Evolutionary conservation across 2,329 filamentous ascomycete genomes (phyloP), one percentile per base, ranked within the genome.

Genomic region (Cyphellophora attinorum): DNA sequence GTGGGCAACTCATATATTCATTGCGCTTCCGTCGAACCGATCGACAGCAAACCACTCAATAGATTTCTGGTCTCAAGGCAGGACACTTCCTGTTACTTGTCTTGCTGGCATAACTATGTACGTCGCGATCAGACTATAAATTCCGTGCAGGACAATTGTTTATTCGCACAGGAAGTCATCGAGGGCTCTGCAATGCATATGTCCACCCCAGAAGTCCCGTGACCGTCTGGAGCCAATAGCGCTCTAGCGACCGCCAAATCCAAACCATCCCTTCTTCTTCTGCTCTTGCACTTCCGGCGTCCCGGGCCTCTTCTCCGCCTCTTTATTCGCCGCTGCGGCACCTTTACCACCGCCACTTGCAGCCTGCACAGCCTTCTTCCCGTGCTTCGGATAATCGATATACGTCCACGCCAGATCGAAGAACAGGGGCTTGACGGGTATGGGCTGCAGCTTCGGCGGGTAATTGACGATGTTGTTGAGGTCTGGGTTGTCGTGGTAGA

Each of bases 371-470:
- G 31, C 37, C 11, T 29, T 29, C 3, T 19, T 6, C 18, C 39
- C 48, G 41, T 76, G 76, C 19, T 77, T 78, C 0, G 88, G 86
- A 54, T 98, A 98, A 31, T 85, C 77, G 42, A 98, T 88, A 56
- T 95, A 96, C 56, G 96, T 96, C 83, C 85, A 98, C 6, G 91
- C 91, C 5, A 94, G 81, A 54, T 98, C 91, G 39, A 96, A 75
- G 68, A 96, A 96, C 19, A 96, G 70, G 17, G 91, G 91, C 65
- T 98, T 98, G 34, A 94, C 81, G 0, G 91, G 86, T 25, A 96
- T 76, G 2, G 81, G 72, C 42, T 84, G 76, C 46, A 95, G 64
- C 53, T 78, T 82, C 2, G 89, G 88, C 10, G 91, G 91, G 57
- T 88, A 95, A 4, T 78, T 74, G 30, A 96, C 88, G 16, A 98